These are phyloP conservation scores for Rubroboletus pulcherrimus DNA, from an alignment of 768 basidiomycete species.

Conservation along the genomic window DNA sequence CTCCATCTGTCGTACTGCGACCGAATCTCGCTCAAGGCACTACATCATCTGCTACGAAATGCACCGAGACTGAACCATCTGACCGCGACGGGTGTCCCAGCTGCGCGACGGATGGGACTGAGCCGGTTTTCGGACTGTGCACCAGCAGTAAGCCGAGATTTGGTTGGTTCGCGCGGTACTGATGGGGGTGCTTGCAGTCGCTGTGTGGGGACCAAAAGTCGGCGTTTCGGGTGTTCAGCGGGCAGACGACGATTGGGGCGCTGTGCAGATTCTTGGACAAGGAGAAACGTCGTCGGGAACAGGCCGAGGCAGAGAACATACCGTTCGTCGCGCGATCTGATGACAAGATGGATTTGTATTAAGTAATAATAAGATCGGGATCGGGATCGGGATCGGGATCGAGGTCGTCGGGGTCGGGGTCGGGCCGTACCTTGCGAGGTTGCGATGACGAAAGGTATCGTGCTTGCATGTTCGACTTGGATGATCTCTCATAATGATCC, in stretches of 20 bases:
- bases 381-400: neutral
- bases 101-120: slow-evolving; percentile 65
- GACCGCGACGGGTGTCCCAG: slow-evolving; percentile 74
- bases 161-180: neutral
- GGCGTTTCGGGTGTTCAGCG: slow-evolving; percentile 78
- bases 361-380: slow-evolving; percentile 1
- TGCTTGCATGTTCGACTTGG: neutral
- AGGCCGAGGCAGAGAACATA: slow-evolving; percentile 57
- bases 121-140: slow-evolving; percentile 72
- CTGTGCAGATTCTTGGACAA: slow-evolving; percentile 71
- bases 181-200: slow-evolving; percentile 39
- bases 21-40: slow-evolving; percentile 68
- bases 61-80: slow-evolving; percentile 66
- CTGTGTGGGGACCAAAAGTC: slow-evolving; percentile 63
- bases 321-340: slow-evolving; percentile 59
- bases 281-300: slow-evolving; percentile 54
- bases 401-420: neutral
- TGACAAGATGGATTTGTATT: slow-evolving; percentile 63
- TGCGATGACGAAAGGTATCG: slow-evolving; percentile 8
- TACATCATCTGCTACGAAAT: slow-evolving; percentile 64
- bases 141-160: slow-evolving; percentile 47
- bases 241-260: slow-evolving; percentile 51
- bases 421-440: neutral
- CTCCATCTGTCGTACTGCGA: slow-evolving; percentile 88
- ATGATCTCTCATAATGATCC: slow-evolving; percentile 1